phyloP scores from a whole-genome alignment of 1,139 yeast species.

The Pichiaceae sp. region DNA sequence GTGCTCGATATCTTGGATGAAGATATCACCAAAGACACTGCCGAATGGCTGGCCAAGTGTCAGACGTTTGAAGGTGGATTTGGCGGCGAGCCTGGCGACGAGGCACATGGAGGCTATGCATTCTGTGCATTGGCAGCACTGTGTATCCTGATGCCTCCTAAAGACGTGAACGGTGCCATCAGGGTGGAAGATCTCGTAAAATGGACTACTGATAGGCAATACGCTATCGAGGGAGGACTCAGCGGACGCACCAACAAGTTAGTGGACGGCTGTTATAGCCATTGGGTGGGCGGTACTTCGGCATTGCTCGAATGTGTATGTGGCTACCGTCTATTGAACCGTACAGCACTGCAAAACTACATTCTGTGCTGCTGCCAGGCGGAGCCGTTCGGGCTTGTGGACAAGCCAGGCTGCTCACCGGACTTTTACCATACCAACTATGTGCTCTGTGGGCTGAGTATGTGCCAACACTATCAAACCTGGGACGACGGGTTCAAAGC shows the following conservation, averaged over 20 bases:
- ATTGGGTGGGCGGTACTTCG: slow-evolving; percentile 84
- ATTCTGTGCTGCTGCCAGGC: slow-evolving; percentile 70
- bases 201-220: slow-evolving; percentile 73
- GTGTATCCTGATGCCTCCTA: slow-evolving; percentile 35
- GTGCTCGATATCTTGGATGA: slow-evolving; percentile 56
- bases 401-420: slow-evolving; percentile 75
- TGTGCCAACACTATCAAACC: slow-evolving; percentile 47
- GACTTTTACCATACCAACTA: slow-evolving; percentile 93
- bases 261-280: slow-evolving; percentile 94
- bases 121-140: slow-evolving; percentile 81
- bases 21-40: slow-evolving; percentile 46
- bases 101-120: slow-evolving; percentile 97
- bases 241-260: slow-evolving; percentile 87
- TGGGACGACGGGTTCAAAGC: slow-evolving; percentile 25
- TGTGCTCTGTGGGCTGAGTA: slow-evolving; percentile 66
- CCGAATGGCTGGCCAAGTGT: slow-evolving; percentile 58
- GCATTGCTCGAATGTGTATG: slow-evolving; percentile 54
- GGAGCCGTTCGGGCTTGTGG: slow-evolving; percentile 66
- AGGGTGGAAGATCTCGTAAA: slow-evolving; percentile 35
- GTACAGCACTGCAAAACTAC: slow-evolving; percentile 54
- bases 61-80: slow-evolving; percentile 97
- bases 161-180: slow-evolving; percentile 14
- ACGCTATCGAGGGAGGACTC: slow-evolving; percentile 71
- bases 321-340: slow-evolving; percentile 32
- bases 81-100: slow-evolving; percentile 72